Base-by-base conservation (phyloP, 169 alveolate genomes). In the Cryptosporidium meleagridis region DNA sequence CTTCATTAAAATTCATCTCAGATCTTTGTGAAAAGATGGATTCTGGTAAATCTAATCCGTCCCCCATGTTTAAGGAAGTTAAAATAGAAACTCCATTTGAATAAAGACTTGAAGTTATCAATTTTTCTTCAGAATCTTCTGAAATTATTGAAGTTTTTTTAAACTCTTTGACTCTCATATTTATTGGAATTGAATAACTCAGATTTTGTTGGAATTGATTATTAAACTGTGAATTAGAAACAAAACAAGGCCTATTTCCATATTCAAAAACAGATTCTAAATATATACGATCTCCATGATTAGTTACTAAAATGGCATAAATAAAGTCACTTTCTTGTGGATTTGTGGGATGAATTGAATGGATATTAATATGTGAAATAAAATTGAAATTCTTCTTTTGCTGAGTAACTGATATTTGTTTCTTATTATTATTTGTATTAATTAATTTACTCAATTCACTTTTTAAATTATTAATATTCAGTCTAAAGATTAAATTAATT, bases 271-370 rank as follows among this genome's bases (percentile, higher is more conserved):
- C 18, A 18, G 89, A 69, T 48, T 80, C 89, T 67, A 80, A 48
- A 80, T 62, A 80, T 16, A 80, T 62, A 9, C 89, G 55, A 65
- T 62, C 75, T 16, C 89, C 89, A 35, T 39, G 33, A 35, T 41
- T 26, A 2, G 73, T 80, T 6, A 80, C 89, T 31, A 80, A 16
- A 37, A 80, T 80, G 33, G 53, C 68, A 41, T 59, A 41, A 48
- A 65, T 65, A 16, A n/a, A 33, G 39, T 80, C 89, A 41, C 89
- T 80, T 62, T 80, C 89, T 44, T 44, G 75, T 2, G 89, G 89
- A 18, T 10, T 62, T 31, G 65, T 67, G 37, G 89, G 89, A 44
- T 80, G 89, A 80, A 80, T 41, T 48, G 75, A 80, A 23, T 62
- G 59, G 1, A 80, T 80, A 29, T 39, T 39, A 2, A 80, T 12